phyloP scores from a whole-genome alignment of 192 early-diverging fungal genomes.

The Backusella parvicylindrica region DNA sequence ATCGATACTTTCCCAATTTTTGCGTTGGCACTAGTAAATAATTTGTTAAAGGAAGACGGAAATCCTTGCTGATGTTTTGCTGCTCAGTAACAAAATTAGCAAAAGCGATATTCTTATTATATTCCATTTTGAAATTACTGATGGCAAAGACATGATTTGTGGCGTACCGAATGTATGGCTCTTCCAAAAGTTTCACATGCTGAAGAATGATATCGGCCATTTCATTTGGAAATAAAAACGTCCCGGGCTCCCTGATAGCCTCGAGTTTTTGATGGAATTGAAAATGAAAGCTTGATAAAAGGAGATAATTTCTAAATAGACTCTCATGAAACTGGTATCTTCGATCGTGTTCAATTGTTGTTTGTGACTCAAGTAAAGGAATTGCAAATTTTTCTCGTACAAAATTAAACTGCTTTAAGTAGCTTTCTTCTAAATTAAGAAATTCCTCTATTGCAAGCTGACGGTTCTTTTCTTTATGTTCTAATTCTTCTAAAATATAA shows the following conservation, averaged over 20 bases:
- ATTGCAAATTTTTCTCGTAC: neutral
- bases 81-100: neutral
- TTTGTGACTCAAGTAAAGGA: neutral
- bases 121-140: neutral
- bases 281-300: neutral
- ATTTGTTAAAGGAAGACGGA: neutral
- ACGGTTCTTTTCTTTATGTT: neutral
- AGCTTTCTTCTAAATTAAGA: neutral
- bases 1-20: constrained; percentile 2
- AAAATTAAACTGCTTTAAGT: neutral
- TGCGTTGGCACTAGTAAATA: neutral
- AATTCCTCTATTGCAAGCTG: constrained; percentile 2
- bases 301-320: neutral
- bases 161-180: constrained; percentile 4
- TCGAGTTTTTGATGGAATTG: neutral
- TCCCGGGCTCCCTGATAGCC: neutral
- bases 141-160: constrained; percentile 2
- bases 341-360: neutral
- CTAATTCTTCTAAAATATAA: constrained; percentile 5
- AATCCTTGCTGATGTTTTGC: neutral
- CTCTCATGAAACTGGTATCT: neutral
- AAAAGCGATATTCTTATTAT: neutral
- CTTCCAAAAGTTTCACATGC: neutral
- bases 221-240: neutral
- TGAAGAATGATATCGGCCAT: neutral